Conservation (phyloP, 2,329 filamentous ascomycete genomes). For the Alternaria brassicicola region DNA sequence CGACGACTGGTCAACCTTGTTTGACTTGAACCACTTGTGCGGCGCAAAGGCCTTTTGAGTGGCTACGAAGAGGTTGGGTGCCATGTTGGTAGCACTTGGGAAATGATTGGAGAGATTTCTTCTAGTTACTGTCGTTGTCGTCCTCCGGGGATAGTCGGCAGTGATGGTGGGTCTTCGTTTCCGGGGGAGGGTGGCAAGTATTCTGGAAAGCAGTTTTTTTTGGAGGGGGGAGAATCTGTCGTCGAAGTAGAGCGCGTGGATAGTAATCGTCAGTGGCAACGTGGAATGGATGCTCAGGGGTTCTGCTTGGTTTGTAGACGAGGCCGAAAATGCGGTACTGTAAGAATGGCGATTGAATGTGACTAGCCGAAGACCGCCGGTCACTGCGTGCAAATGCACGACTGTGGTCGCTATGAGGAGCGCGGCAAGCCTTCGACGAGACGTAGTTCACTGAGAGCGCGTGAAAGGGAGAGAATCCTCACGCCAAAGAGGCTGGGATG, state of each 20-base stretch:
- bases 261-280: not conserved
- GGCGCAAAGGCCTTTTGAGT: constrained; percentile 57
- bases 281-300: constrained; percentile 1
- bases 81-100: constrained; percentile 46
- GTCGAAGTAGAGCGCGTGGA: constrained; percentile 1
- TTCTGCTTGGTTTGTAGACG: constrained; percentile 10
- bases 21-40: constrained; percentile 56
- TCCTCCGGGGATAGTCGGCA: constrained; percentile 11
- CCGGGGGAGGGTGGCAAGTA: constrained; percentile 8
- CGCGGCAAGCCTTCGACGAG: constrained; percentile 24
- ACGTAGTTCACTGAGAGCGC: constrained; percentile 18
- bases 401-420: constrained; percentile 29
- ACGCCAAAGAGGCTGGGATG: constrained; percentile 23
- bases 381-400: constrained; percentile 40
- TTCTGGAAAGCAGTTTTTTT: not conserved
- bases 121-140: constrained; percentile 8
- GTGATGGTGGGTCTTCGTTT: constrained; percentile 8
- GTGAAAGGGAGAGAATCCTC: constrained; percentile 18
- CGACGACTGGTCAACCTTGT: constrained; percentile 48
- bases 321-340: constrained; percentile 12
- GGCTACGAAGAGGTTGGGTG: constrained; percentile 58
- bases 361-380: constrained; percentile 31
- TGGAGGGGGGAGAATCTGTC: not conserved
- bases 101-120: not conserved
- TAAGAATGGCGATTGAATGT: constrained; percentile 13